Evolutionary conservation across 2,329 filamentous ascomycete genomes (phyloP), one percentile per base, ranked within the genome.

Genomic region (Ceratocystis smalleyi): DNA sequence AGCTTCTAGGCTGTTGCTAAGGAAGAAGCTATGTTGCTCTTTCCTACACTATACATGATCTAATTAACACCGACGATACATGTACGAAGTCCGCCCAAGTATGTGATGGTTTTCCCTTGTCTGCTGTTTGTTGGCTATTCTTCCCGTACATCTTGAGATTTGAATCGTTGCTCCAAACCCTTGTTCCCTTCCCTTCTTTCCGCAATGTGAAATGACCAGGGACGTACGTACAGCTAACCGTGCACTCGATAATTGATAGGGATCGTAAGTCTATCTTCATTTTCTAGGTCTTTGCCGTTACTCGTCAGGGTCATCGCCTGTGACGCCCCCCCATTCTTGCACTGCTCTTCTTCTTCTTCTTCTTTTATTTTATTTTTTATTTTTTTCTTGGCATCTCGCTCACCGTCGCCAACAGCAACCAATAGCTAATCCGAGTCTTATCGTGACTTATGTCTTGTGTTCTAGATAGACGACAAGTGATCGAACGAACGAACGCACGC

Each of bases 211-310:
- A 19, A 27, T 57, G 54, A n/a, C 54, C 35, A 57, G 54, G 54
- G 54, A 57, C 54, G 22, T 51, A 51, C 12, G n/a, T 30, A 30
- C 54, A 57, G 54, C 54, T 57, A n/a, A 57, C 54, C 54, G 54
- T 57, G 54, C 27, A n/a, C 54, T 30, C 27, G 24, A 10, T 30
- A 17, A 57, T 57, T 57, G 27, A 57, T 35, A 57, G 54, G 54
- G 17, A 5, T 30, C 15, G 24, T 32, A 57, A 35, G 24, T 57
- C 54, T n/a, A 57, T 57, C 54, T 57, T 35, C 54, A 57, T 57
- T 57, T 51, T 57, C 54, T 57, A 30, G n/a, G 27, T 35, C 47
- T 51, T 51, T n/a, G 3, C 3, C 27, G 7, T 32, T 35, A 57
- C 32, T 57, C 27, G 24, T 35, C 35, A 35, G 54, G 27, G n/a